Percentiles rank a stretch among this genome's conserved stretches.
Evolutionary conservation across 2,329 filamentous ascomycete species (phyloP).

Genomic region (Cytospora schulzeri): DNA sequence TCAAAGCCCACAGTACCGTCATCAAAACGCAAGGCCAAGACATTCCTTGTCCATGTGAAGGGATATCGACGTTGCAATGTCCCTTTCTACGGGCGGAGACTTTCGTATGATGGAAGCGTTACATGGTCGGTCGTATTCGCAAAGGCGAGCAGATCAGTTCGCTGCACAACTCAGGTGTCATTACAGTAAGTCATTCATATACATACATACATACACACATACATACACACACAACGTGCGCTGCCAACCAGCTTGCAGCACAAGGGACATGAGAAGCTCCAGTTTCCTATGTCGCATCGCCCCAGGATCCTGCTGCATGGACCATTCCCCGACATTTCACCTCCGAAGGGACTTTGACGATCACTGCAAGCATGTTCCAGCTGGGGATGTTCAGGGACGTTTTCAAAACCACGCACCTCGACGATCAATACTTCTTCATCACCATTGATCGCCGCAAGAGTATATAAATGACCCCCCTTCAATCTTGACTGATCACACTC

Average conservation of each 20-base stretch:
- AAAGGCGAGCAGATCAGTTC: neutral
- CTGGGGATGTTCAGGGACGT: neutral
- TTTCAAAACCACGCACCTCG: neutral
- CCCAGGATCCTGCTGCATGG: neutral
- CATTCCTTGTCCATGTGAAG: neutral
- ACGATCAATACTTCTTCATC: neutral
- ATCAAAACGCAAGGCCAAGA: neutral
- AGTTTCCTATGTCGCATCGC: neutral
- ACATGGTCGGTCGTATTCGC: neutral
- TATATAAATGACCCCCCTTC: neutral
- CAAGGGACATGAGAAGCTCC: neutral
- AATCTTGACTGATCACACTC: neutral
- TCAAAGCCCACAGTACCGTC: neutral
- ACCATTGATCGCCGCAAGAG: neutral
- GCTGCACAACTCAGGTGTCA: neutral
- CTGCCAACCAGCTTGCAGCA: neutral
- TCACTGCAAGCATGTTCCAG: neutral
- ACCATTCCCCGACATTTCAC: neutral
- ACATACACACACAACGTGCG: no score
- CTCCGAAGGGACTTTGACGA: neutral
- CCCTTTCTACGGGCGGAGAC: neutral
- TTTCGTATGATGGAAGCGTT: neutral
- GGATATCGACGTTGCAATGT: neutral
- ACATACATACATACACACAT: no score
- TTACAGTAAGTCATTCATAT: no score